Base-by-base conservation (phyloP, 1,139 yeast species). In the Pichia sp. region DNA sequence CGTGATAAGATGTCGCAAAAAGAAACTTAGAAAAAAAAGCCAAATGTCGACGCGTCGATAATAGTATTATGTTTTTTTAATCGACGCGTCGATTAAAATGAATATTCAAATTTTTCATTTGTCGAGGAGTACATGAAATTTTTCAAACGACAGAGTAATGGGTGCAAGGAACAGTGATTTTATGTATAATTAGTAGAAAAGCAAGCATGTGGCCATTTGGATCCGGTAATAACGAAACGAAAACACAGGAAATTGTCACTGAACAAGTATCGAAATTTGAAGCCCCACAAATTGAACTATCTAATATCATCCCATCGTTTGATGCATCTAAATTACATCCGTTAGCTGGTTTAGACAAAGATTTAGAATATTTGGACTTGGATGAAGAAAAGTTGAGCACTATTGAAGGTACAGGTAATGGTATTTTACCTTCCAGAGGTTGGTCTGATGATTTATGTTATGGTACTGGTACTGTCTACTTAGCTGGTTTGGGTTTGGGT, bases 381-480 rank as follows among this genome's bases (percentile, higher is more conserved):
- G 97, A 92, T 61, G 94, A 84, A 50, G 95, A 85, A 58, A 79
- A 75, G 57, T 69, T 88, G 53, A 77, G 79, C 44, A 68, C 77
- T 27, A 68, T 85, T 57, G 95, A 88, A 59, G 96, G 96, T 38
- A 79, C 95, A 1, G 57, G 60, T 16, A 86, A 85, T 61, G 95
- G 96, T 49, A 66, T 92, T 49, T 77, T 92, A 55, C 97, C 98
- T 36, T 85, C 95, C 36, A 83, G 97, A 68, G 95, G 94, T 58
- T 92, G 97, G 95, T 77, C 90, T 16, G 98, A 92, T 64, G 97
- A 92, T 66, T 74, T 92, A 54, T 88, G 97, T 75, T 92, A 94
- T 67, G 98, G 98, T 56, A 85, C 98, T 10, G 98, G 98, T 64
- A 81, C 96, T 10, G 90, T 88, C 42, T 92, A 92, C 64, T 73